Percentiles rank a stretch among this genome's conserved stretches.
These are phyloP conservation scores for Aspergillus homomorphus DNA, from an alignment of 495 filamentous ascomycete genomes.

Conservation along the genomic window DNA sequence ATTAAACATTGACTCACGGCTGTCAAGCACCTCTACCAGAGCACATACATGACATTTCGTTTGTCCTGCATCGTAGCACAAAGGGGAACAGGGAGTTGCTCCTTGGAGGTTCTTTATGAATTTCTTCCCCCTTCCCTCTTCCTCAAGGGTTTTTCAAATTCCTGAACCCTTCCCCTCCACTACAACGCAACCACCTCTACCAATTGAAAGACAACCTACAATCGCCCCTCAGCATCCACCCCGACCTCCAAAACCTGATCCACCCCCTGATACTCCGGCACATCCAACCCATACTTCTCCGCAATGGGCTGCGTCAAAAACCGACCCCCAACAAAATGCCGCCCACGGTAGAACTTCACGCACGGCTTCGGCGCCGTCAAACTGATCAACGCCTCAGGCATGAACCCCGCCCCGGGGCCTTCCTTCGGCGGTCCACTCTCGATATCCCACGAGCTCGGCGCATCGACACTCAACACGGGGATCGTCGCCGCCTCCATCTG, in stretches of 20 bases:
- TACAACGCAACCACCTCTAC: not conserved
- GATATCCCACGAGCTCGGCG: slow-evolving; percentile 91
- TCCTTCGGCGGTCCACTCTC: slow-evolving; percentile 74
- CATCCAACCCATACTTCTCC: slow-evolving; percentile 80
- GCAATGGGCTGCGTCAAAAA: slow-evolving; percentile 79
- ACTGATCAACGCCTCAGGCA: slow-evolving; percentile 75
- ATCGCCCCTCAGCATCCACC: slow-evolving; percentile 52
- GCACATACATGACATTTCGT: not conserved
- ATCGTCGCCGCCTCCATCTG: slow-evolving; percentile 68
- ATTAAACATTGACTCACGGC: not conserved
- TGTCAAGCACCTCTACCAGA: not conserved
- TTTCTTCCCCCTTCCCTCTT: too few relatives aligned
- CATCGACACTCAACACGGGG: slow-evolving; percentile 85
- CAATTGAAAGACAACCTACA: slow-evolving; percentile 20
- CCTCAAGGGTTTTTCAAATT: too few relatives aligned
- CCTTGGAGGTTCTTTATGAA: too few relatives aligned
- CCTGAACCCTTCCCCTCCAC: not conserved
- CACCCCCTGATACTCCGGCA: slow-evolving; percentile 80
- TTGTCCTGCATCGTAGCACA: too few relatives aligned
- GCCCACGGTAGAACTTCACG: slow-evolving; percentile 73
- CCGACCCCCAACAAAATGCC: slow-evolving; percentile 88
- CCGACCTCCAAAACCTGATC: slow-evolving; percentile 85
- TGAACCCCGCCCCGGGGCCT: slow-evolving; percentile 76
- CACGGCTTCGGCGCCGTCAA: slow-evolving; percentile 95
- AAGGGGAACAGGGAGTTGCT: too few relatives aligned